Evolutionary conservation across 2,329 filamentous ascomycete genomes (phyloP).

Genomic region (Alternaria ethzedia): DNA sequence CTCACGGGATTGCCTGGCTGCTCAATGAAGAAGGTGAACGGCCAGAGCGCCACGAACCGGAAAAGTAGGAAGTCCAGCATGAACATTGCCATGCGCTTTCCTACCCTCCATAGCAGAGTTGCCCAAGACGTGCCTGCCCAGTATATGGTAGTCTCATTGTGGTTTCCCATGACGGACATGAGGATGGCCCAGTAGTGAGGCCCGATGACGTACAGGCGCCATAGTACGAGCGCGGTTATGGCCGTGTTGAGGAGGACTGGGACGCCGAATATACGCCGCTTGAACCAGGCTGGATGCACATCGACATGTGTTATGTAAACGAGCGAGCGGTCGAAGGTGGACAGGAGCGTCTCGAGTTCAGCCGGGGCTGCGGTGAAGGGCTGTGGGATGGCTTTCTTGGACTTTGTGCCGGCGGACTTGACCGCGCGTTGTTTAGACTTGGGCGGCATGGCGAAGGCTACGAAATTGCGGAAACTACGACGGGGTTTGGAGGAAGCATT

Average conservation of each 20-base stretch:
- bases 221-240: conserved; percentile 68
- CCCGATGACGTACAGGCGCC: conserved; percentile 71
- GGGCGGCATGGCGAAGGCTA: conserved; percentile 22
- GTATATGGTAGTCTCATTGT: conserved; percentile 71
- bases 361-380: conserved; percentile 69
- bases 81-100: conserved; percentile 69
- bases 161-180: conserved; percentile 67
- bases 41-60: conserved; percentile 55
- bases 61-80: conserved; percentile 71
- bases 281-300: conserved; percentile 70
- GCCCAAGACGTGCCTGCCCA: conserved; percentile 60
- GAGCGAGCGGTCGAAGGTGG: conserved; percentile 69
- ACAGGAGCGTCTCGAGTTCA: conserved; percentile 69
- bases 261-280: conserved; percentile 82
- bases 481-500: neutral
- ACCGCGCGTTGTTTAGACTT: conserved; percentile 25
- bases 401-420: conserved; percentile 8
- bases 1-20: conserved; percentile 67
- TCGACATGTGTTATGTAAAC: conserved; percentile 90
- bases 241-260: conserved; percentile 77
- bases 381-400: conserved; percentile 48
- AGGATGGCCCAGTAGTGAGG: conserved; percentile 77
- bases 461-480: neutral
- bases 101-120: conserved; percentile 63
- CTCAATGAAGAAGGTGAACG: conserved; percentile 63